Percentiles rank a stretch among this genome's conserved stretches.
Evolutionary conservation across 495 filamentous ascomycete genomes (phyloP).

Genomic region (Hypoxylon lienhwacheense): DNA sequence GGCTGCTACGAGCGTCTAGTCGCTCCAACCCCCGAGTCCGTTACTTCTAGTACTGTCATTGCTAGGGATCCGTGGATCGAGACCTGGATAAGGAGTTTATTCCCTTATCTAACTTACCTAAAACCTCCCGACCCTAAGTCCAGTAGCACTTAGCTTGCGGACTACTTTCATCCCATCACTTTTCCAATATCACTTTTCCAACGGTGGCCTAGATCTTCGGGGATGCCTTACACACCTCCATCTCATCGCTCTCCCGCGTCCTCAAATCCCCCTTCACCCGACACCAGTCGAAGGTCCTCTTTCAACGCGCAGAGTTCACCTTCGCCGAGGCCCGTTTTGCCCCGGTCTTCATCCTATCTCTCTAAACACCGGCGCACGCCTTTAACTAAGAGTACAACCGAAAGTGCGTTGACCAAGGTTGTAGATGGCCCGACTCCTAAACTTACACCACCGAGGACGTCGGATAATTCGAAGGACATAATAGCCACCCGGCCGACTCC

Average conservation of each 20-base stretch:
- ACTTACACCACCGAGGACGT: slow-evolving; percentile 45
- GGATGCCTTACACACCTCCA: slow-evolving; percentile 95
- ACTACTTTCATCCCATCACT: slow-evolving; percentile 21
- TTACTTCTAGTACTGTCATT: slow-evolving; percentile 9
- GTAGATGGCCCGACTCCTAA: slow-evolving; percentile 46
- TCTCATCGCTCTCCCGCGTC: slow-evolving; percentile 77
- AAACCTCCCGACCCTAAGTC: slow-evolving; percentile 29
- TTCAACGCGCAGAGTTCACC: slow-evolving; percentile 48
- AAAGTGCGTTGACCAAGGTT: slow-evolving; percentile 35
- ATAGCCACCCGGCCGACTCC: slow-evolving; percentile 41
- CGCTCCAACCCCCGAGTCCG: slow-evolving; percentile 18
- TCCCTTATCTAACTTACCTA: slow-evolving; percentile 34
- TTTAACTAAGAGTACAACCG: slow-evolving; percentile 38
- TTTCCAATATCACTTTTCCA: slow-evolving; percentile 26
- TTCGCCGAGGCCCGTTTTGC: slow-evolving; percentile 57
- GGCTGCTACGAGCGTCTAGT: slow-evolving; percentile 29
- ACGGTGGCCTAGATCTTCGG: slow-evolving; percentile 40
- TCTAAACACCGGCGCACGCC: slow-evolving; percentile 57
- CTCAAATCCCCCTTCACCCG: slow-evolving; percentile 65
- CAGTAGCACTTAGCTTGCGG: slow-evolving; percentile 22
- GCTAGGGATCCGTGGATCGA: slow-evolving; percentile 29
- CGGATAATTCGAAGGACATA: slow-evolving; percentile 55
- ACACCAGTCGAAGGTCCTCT: slow-evolving; percentile 60
- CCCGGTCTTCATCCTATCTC: slow-evolving; percentile 76
- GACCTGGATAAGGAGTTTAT: slow-evolving; percentile 32